Conservation (phyloP, 106 monocot genomes). For the Dendrobium nobile region DNA sequence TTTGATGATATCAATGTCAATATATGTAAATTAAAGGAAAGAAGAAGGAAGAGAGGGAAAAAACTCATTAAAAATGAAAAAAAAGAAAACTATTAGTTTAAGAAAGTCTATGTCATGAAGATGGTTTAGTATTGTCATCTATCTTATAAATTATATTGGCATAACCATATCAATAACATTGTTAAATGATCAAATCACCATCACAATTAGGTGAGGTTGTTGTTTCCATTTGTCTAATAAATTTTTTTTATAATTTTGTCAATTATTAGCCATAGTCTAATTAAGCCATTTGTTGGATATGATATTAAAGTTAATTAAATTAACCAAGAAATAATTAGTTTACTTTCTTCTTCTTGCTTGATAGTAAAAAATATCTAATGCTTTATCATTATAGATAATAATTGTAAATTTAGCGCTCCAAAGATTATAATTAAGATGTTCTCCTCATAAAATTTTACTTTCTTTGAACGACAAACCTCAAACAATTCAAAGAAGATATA, state of each 20-base stretch:
- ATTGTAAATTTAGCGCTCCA: no score
- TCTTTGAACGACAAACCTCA: no score
- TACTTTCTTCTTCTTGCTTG: not conserved
- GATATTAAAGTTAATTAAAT: not conserved
- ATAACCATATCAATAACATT: not conserved
- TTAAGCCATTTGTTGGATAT: not conserved
- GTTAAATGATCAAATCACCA: not conserved
- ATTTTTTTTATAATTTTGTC: slow-evolving; percentile 2
- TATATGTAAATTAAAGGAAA: not conserved
- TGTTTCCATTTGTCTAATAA: not conserved
- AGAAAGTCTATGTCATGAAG: not conserved
- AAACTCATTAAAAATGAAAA: not conserved
- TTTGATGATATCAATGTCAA: not conserved
- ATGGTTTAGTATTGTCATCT: not conserved
- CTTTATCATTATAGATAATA: no score
- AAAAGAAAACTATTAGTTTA: not conserved
- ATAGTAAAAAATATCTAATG: no score
- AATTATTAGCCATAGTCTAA: not conserved
- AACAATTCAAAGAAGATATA: no score
- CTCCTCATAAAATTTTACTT: no score
- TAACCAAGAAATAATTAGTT: not conserved
- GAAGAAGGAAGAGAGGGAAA: not conserved
- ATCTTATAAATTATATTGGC: not conserved
- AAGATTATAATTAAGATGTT: no score
- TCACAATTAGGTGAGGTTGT: slow-evolving; percentile 4